Conservation (phyloP, 2,329 filamentous ascomycete species). For the Fusarium pseudocircinatum region DNA sequence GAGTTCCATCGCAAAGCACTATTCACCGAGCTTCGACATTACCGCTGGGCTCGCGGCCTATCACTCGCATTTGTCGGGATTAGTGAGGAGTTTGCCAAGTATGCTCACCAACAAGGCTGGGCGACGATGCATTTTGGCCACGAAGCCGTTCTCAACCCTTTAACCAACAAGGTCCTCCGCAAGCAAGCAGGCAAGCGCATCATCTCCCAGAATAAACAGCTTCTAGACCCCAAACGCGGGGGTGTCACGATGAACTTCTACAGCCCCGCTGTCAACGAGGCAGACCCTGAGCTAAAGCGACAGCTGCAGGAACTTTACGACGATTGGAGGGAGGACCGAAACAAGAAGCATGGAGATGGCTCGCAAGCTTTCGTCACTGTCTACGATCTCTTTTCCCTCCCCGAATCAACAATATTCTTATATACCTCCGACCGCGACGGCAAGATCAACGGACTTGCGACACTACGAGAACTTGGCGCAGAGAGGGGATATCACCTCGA, state of each 20-base stretch:
- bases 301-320: conserved; percentile 4
- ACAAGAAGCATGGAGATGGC: background rate
- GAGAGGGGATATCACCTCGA: conserved; percentile 12
- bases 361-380: conserved; percentile 11
- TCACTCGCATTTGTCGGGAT: background rate
- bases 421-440: background rate
- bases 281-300: background rate
- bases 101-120: background rate
- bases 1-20: background rate
- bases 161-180: conserved; percentile 2
- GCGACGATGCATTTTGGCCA: conserved; percentile 2
- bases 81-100: background rate
- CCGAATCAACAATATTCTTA: background rate
- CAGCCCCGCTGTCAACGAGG: background rate
- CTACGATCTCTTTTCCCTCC: background rate
- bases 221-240: background rate
- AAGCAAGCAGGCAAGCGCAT: conserved; percentile 10
- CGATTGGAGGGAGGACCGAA: conserved; percentile 3
- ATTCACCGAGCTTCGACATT: background rate
- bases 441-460: conserved; percentile 1
- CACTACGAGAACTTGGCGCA: conserved; percentile 4
- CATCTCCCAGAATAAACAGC: conserved; percentile 5
- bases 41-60: background rate
- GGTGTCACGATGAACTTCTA: background rate
- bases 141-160: conserved; percentile 3